Evolutionary conservation across 257 asterid genomes (phyloP).

Genomic region (Lycium ferocissimum): DNA sequence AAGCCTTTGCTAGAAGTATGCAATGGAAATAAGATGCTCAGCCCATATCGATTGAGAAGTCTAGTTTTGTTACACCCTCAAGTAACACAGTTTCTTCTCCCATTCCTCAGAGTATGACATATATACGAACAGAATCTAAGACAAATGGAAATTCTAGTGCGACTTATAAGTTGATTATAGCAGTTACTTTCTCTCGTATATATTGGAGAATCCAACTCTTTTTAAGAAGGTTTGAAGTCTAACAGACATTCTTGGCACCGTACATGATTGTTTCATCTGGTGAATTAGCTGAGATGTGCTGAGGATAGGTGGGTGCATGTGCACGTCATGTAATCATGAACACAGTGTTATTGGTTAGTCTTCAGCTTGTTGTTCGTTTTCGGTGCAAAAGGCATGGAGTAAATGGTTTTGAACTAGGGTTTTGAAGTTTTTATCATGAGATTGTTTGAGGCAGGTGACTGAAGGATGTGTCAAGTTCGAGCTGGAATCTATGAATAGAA

Average conservation of each 20-base stretch:
- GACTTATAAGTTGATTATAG: conserved; percentile 1
- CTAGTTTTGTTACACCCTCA: conserved; percentile 38
- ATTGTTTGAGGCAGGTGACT: conserved; percentile 9
- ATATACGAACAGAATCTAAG: conserved; percentile 72
- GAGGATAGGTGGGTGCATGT: neutral
- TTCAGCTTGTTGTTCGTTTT: neutral
- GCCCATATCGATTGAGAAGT: conserved; percentile 45
- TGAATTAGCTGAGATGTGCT: neutral
- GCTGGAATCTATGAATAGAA: conserved; percentile 41
- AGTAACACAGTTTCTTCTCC: conserved; percentile 44
- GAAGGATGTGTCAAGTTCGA: neutral
- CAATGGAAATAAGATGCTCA: conserved; percentile 58
- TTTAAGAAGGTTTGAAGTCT: conserved; percentile 19
- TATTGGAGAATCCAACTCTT: conserved; percentile 4
- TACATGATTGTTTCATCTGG: conserved; percentile 22
- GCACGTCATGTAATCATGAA: neutral
- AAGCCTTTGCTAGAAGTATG: conserved; percentile 51
- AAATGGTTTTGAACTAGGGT: neutral
- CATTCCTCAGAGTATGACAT: conserved; percentile 75
- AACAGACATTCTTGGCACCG: conserved; percentile 14
- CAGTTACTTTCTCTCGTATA: neutral
- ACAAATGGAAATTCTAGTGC: conserved; percentile 55
- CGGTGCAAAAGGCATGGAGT: neutral
- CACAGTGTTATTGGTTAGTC: neutral
- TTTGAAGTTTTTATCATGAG: conserved; percentile 2